Conservation (phyloP, 1,284 basidiomycete species). For the Tetrapyrgos nigripes region DNA sequence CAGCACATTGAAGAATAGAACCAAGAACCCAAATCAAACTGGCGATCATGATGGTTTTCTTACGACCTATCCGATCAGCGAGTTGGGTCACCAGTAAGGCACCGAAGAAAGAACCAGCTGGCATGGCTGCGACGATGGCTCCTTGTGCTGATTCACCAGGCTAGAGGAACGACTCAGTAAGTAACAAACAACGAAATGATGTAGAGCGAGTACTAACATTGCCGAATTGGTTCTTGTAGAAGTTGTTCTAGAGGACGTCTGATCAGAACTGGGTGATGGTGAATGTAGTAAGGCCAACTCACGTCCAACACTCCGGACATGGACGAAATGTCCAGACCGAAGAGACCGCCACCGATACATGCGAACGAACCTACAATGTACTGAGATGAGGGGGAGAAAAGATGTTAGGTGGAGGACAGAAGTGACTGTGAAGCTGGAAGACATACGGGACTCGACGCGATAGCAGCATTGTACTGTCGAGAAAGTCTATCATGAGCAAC, state of each 20-base stretch:
- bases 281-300: conserved; percentile 25
- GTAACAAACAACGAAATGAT: background rate
- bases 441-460: conserved; percentile 13
- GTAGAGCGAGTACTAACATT: conserved; percentile 38
- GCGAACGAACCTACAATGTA: conserved; percentile 81
- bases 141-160: conserved; percentile 66
- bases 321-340: conserved; percentile 81
- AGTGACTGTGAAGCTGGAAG: background rate
- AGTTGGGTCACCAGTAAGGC: conserved; percentile 65
- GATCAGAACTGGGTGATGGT: background rate
- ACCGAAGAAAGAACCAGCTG: conserved; percentile 71
- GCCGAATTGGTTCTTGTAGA: conserved; percentile 58
- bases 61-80: conserved; percentile 71
- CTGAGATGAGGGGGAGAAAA: conserved; percentile 28
- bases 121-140: conserved; percentile 81
- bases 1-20: conserved; percentile 69
- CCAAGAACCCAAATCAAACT: conserved; percentile 79
- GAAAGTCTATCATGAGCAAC: background rate
- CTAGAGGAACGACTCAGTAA: conserved; percentile 29
- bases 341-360: conserved; percentile 81
- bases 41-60: conserved; percentile 65
- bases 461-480: conserved; percentile 10
- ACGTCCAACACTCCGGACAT: conserved; percentile 82
- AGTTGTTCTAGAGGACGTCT: conserved; percentile 51
- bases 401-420: background rate